Base-by-base conservation (phyloP, 768 basidiomycete species). In the Boletus patriciae region DNA sequence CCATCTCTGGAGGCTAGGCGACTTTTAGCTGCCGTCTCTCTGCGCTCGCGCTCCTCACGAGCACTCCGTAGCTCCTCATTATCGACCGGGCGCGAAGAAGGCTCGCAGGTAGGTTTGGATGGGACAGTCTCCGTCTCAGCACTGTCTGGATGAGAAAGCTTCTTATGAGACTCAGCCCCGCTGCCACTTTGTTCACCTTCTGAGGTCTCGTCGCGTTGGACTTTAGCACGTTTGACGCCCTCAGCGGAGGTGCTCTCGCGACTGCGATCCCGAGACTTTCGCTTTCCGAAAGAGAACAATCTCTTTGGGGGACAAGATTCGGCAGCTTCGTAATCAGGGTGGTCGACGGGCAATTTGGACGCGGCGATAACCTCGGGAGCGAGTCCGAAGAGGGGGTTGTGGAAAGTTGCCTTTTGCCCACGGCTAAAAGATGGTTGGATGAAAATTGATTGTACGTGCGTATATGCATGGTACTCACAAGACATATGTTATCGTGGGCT, bases 401-500 rank as follows among this genome's bases (percentile, higher is more conserved):
- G 79, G 65, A 85, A 84, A 7, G 74, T 75, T 21, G 82, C 78
- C 48, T 83, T 82, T 37, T 83, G 81, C 46, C 88, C 88, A 40
- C 88, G 88, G 77, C 88, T 90, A 48, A n/a, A 51, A 54, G 41
- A 50, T 42, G 15, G 36, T 36, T n/a, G 23, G 27, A 40, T 64
- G 42, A 62, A 50, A 19, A 19, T 33, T 27, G 36, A 11, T 52
- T 5, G 21, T 9, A 21, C 11, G 16, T 37, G 31, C 23, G 46
- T 21, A 13, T 47, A 46, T 44, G 31, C 21, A 12, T 38, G 37
- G 37, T 4, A 82, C 87, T 64, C 70, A 90, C 88, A 90, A 90
- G 46, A 90, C 88, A 64, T 86, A 87, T 27, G 83, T 83, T 50
- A 90, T 73, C 3, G 80, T 87, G 0, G 85, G 84, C 62, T 79